Percentiles rank a stretch among this genome's conserved stretches.
phyloP scores from a whole-genome alignment of 768 basidiomycete species.

The Neoboletus subvelutipes region DNA sequence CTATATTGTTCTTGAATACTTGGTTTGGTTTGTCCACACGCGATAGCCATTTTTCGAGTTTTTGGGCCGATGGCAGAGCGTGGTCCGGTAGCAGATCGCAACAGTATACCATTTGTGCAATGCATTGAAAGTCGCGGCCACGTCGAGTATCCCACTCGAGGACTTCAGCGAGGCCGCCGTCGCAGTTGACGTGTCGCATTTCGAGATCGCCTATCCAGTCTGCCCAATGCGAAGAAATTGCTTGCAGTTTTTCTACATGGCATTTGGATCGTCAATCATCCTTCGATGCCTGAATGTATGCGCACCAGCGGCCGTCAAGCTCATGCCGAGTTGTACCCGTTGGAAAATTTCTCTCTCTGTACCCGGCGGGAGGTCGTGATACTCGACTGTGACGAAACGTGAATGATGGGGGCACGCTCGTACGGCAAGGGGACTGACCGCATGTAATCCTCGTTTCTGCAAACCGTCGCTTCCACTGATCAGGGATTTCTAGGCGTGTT shows the following conservation, averaged over 20 bases:
- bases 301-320: constrained; percentile 68
- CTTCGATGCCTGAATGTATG: background rate
- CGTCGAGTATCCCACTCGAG: constrained; percentile 66
- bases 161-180: constrained; percentile 54
- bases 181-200: constrained; percentile 51
- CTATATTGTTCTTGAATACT: constrained; percentile 54
- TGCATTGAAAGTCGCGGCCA: constrained; percentile 73
- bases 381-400: constrained; percentile 55
- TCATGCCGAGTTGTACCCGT: constrained; percentile 78
- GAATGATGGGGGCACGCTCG: background rate
- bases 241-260: constrained; percentile 70
- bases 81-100: constrained; percentile 53
- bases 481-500: constrained; percentile 52
- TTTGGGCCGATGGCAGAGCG: constrained; percentile 50
- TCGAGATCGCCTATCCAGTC: constrained; percentile 65
- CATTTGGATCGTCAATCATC: background rate
- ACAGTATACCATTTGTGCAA: constrained; percentile 69
- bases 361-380: constrained; percentile 49
- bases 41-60: constrained; percentile 50
- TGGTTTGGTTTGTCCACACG: constrained; percentile 38
- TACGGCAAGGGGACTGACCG: constrained; percentile 41
- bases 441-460: constrained; percentile 60
- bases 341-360: constrained; percentile 80
- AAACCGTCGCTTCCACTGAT: constrained; percentile 50
- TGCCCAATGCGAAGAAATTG: constrained; percentile 69